Conservation (phyloP, 768 basidiomycete species). For the Hortiboletus campestris region DNA sequence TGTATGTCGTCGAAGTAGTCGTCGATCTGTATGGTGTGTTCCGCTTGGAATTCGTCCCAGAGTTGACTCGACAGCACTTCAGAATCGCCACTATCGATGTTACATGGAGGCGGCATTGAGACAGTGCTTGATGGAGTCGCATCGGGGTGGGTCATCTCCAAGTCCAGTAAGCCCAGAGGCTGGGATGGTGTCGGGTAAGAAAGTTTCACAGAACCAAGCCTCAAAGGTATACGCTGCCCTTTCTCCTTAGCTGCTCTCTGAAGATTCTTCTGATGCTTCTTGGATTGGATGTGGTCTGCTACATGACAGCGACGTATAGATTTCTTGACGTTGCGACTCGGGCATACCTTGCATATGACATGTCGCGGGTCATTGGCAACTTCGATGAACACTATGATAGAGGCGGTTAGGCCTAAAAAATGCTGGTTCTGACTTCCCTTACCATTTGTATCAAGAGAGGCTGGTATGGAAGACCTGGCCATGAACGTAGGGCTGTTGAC, state of each 20-base stretch:
- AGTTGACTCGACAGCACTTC: not conserved
- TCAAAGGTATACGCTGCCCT: not conserved
- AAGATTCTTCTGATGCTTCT: not conserved
- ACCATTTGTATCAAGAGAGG: not conserved
- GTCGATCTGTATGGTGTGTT: not conserved
- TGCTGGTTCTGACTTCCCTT: not conserved
- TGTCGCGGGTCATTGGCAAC: not conserved
- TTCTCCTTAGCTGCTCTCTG: not conserved
- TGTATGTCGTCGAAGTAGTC: constrained; percentile 16
- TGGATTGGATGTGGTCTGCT: not conserved
- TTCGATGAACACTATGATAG: not conserved
- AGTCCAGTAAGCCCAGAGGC: too few species aligned
- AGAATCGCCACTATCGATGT: not conserved
- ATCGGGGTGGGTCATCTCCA: too few species aligned
- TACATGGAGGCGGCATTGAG: too few species aligned
- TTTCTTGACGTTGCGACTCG: not conserved
- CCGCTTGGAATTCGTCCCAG: constrained; percentile 4
- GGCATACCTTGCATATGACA: not conserved
- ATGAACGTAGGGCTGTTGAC: not conserved
- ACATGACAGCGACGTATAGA: not conserved
- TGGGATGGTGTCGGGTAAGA: too few species aligned
- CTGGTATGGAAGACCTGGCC: not conserved
- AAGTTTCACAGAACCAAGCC: too few species aligned
- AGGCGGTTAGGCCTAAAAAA: not conserved
- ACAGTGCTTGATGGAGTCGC: too few species aligned